phyloP scores from a whole-genome alignment of 1,284 basidiomycete genomes.

The Lentinula novae-zelandiae region DNA sequence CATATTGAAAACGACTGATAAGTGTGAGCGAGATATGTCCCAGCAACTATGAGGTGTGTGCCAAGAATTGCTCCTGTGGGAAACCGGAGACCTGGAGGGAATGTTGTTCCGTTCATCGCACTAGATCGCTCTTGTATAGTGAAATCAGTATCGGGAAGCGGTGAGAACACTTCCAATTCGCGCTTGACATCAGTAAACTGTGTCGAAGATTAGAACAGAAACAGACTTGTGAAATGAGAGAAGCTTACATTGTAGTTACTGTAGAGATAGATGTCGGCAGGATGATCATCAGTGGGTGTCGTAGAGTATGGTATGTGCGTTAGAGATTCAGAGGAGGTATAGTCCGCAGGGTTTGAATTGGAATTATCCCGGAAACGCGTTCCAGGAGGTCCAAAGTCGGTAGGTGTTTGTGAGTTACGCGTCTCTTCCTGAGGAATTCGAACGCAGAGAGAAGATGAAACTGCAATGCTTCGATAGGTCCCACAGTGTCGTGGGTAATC shows the following conservation, averaged over 20 bases:
- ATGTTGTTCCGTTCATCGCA: slow-evolving; percentile 68
- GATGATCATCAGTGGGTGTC: slow-evolving; percentile 65
- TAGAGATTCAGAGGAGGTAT: slow-evolving; percentile 58
- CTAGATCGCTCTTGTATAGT: slow-evolving; percentile 71
- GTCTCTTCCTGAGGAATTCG: slow-evolving; percentile 64
- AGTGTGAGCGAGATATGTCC: slow-evolving; percentile 86
- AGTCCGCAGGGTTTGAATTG: slow-evolving; percentile 30
- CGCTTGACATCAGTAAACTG: slow-evolving; percentile 93
- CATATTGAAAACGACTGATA: slow-evolving; percentile 90
- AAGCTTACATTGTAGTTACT: slow-evolving; percentile 83
- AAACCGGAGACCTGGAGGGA: slow-evolving; percentile 91
- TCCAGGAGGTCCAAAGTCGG: slow-evolving; percentile 51
- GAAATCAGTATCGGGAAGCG: slow-evolving; percentile 69
- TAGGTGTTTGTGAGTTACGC: slow-evolving; percentile 33
- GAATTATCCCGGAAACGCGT: slow-evolving; percentile 52
- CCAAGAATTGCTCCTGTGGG: slow-evolving; percentile 90
- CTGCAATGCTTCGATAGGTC: slow-evolving; percentile 88
- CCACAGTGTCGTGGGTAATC: slow-evolving; percentile 89
- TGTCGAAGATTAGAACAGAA: slow-evolving; percentile 11
- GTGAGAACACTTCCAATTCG: slow-evolving; percentile 84
- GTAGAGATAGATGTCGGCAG: slow-evolving; percentile 77
- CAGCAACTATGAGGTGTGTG: slow-evolving; percentile 83
- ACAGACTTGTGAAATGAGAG: neutral
- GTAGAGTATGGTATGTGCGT: slow-evolving; percentile 75
- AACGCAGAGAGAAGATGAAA: slow-evolving; percentile 65